Conservation (phyloP, 1,284 basidiomycete species). For the Dichomitus squalens region DNA sequence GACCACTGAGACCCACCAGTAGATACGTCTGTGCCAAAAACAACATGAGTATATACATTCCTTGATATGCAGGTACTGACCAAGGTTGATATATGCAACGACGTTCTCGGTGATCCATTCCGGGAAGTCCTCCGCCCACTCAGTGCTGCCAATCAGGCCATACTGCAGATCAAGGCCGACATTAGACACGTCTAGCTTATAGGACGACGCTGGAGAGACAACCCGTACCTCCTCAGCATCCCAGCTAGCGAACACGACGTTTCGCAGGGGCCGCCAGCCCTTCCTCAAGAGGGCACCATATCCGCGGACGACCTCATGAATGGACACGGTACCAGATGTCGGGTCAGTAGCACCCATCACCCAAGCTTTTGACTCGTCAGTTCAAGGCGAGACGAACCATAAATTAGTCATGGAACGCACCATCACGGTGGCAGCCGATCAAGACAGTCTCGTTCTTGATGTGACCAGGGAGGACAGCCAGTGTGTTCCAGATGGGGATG, state of each 20-base stretch:
- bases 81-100: conserved; percentile 87
- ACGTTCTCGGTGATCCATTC: conserved; percentile 78
- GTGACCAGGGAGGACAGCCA: conserved; percentile 89
- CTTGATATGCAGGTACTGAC: conserved; percentile 36
- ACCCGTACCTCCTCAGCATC: conserved; percentile 83
- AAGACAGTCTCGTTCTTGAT: conserved; percentile 86
- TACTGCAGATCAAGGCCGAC: conserved; percentile 48
- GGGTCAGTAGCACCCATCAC: conserved; percentile 86
- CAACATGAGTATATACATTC: not conserved
- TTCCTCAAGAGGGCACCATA: conserved; percentile 70
- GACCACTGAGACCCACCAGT: conserved; percentile 68
- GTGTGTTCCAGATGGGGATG: conserved; percentile 86
- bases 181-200: not conserved
- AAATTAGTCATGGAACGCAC: conserved; percentile 39
- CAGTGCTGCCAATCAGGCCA: conserved; percentile 85
- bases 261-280: conserved; percentile 91
- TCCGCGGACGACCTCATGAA: conserved; percentile 85
- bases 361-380: conserved; percentile 30
- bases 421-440: conserved; percentile 88
- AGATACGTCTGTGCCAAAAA: conserved; percentile 52
- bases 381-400: not conserved
- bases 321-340: conserved; percentile 81
- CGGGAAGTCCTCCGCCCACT: conserved; percentile 89
- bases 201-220: not conserved
- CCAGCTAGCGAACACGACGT: conserved; percentile 90